A percentile compares a stretch with the other conserved stretches of the same genome.
Evolutionary conservation across 1,284 basidiomycete species (phyloP).

Genomic region (Pholiota adiposa): DNA sequence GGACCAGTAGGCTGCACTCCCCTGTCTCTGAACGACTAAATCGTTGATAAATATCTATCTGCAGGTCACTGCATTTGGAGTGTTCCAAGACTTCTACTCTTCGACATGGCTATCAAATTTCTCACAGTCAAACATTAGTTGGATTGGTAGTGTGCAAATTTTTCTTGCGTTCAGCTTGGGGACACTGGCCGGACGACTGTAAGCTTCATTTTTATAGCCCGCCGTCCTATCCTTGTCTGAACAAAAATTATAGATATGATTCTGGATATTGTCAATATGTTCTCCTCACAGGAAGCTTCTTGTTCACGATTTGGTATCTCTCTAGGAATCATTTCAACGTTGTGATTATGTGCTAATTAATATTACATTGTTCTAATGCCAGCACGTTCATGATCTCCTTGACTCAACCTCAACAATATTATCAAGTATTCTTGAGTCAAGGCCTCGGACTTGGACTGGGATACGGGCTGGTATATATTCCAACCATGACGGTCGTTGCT

Average conservation of each 20-base stretch:
- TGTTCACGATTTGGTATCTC: conserved; percentile 6
- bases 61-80: conserved; percentile 7
- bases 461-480: conserved; percentile 25
- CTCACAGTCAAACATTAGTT: conserved; percentile 11
- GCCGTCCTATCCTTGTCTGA: background rate
- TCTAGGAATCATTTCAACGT: too few species aligned
- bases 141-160: conserved; percentile 14
- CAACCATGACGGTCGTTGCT: conserved; percentile 18
- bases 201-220: background rate
- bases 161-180: conserved; percentile 7
- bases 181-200: conserved; percentile 9
- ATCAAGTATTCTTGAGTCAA: conserved; percentile 26
- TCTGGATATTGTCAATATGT: conserved; percentile 2
- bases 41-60: background rate
- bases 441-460: conserved; percentile 27
- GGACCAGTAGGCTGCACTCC: background rate
- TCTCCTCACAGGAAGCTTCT: background rate
- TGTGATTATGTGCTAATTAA: too few species aligned
- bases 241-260: conserved; percentile 2
- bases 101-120: background rate
- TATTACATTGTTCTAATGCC: background rate
- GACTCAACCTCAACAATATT: conserved; percentile 23
- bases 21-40: background rate
- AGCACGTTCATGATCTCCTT: conserved; percentile 28
- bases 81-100: conserved; percentile 13